Conservation (phyloP, 805 yeast species). For the Candida bentonensis region DNA sequence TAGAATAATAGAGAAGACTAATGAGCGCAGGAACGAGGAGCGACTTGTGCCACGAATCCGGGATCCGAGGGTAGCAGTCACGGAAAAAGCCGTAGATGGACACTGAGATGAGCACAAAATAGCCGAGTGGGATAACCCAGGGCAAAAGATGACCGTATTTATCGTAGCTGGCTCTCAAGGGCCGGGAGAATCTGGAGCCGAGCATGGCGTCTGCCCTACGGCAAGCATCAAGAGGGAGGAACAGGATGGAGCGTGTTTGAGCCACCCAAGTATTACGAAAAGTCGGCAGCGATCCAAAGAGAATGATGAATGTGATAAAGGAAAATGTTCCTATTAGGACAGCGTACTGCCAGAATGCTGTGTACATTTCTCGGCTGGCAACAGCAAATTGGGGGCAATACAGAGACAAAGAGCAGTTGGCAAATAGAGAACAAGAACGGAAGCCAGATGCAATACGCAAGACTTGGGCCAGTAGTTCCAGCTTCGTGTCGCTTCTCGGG, state of each 20-base stretch:
- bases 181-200: no score
- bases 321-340: constrained; percentile 14
- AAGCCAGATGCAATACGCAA: no score
- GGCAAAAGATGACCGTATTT: constrained; percentile 2
- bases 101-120: constrained; percentile 8
- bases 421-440: no score
- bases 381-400: no score
- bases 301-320: constrained; percentile 16
- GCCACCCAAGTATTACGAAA: constrained; percentile 8
- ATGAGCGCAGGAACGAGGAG: constrained; percentile 10
- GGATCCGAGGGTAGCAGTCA: constrained; percentile 6
- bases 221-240: no score
- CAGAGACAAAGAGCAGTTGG: no score
- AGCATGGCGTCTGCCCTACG: no score
- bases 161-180: no score
- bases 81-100: constrained; percentile 9
- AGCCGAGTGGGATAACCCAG: constrained; percentile 14
- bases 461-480: no score
- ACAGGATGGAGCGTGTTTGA: no score
- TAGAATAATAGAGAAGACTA: constrained; percentile 13
- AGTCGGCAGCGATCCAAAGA: constrained; percentile 24
- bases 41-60: constrained; percentile 2
- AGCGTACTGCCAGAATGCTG: background rate
- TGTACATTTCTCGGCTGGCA: no score
- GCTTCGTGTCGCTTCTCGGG: no score